Percentiles rank a stretch among this genome's conserved stretches.
phyloP scores from a whole-genome alignment of 2,329 filamentous ascomycete genomes.

The Colletotrichum abscissum region DNA sequence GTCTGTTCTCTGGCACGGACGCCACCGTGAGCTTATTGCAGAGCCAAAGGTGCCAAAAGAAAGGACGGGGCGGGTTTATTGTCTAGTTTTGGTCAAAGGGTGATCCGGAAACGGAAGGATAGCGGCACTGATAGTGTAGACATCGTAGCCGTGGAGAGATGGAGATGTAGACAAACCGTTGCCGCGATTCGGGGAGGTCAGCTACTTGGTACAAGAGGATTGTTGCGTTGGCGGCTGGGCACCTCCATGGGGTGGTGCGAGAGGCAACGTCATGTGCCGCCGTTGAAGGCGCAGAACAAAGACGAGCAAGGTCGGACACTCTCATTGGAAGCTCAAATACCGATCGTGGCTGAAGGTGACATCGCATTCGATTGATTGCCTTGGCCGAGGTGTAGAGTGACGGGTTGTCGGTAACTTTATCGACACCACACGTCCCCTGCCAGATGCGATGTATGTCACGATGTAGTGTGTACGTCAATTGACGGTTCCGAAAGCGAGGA shows the following conservation, averaged over 20 bases:
- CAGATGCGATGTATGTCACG: not conserved
- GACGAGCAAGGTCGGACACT: not conserved
- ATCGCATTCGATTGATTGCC: not conserved
- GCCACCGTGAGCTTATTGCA: slow-evolving; percentile 14
- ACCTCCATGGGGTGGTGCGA: not conserved
- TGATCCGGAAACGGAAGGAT: slow-evolving; percentile 1
- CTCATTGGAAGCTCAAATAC: not conserved
- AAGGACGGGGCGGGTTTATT: not conserved
- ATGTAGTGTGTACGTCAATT: not conserved
- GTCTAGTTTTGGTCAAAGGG: not conserved
- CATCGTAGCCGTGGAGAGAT: slow-evolving; percentile 14
- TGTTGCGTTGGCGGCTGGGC: not conserved
- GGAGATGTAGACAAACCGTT: not conserved
- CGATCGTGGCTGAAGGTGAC: not conserved
- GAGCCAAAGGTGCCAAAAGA: slow-evolving; percentile 1
- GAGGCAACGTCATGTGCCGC: not conserved
- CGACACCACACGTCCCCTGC: not conserved
- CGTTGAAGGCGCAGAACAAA: not conserved
- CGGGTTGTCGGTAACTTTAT: not conserved
- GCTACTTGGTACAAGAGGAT: not conserved
- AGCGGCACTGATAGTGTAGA: not conserved
- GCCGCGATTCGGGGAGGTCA: not conserved
- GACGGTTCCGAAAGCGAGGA: not conserved
- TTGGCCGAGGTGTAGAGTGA: not conserved
- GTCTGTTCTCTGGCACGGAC: slow-evolving; percentile 8